Evolutionary conservation across 495 filamentous ascomycete genomes (phyloP).

Genomic region (Aspergillus funiculosus): DNA sequence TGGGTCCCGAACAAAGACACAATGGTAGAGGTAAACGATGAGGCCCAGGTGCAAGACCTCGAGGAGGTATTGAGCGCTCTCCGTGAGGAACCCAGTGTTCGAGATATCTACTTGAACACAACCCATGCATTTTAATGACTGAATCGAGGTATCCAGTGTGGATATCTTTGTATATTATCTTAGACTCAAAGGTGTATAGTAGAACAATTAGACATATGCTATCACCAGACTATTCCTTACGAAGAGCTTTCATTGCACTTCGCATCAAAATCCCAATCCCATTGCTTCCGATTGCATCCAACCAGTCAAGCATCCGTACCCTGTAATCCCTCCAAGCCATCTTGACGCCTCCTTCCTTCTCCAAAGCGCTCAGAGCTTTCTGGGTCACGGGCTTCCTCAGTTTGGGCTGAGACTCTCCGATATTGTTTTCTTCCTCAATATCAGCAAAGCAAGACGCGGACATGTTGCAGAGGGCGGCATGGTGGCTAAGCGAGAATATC

Average conservation of each 20-base stretch:
- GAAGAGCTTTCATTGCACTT: slow-evolving; percentile 72
- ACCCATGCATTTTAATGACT: slow-evolving; percentile 23
- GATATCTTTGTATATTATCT: slow-evolving; percentile 8
- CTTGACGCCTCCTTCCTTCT: slow-evolving; percentile 61
- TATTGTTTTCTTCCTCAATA: slow-evolving; percentile 56
- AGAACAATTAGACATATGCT: neutral
- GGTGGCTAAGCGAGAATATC: slow-evolving; percentile 66
- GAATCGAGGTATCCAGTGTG: neutral
- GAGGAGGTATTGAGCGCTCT: slow-evolving; percentile 39
- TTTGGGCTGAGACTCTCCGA: slow-evolving; percentile 42
- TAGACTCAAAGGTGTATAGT: slow-evolving; percentile 3
- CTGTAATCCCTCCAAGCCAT: slow-evolving; percentile 71
- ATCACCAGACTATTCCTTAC: slow-evolving; percentile 28
- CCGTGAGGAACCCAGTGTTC: slow-evolving; percentile 57
- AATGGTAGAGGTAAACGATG: slow-evolving; percentile 50
- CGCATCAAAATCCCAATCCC: slow-evolving; percentile 73
- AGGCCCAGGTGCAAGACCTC: slow-evolving; percentile 49
- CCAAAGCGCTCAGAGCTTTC: slow-evolving; percentile 54
- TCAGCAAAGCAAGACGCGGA: slow-evolving; percentile 59
- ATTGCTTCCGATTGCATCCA: slow-evolving; percentile 58
- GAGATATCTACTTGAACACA: slow-evolving; percentile 63
- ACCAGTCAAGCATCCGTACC: slow-evolving; percentile 62
- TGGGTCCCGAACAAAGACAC: slow-evolving; percentile 83
- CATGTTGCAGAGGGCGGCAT: slow-evolving; percentile 57
- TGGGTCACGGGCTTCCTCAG: slow-evolving; percentile 77